These are phyloP conservation scores for Brassica napus DNA, from an alignment of 345 rosid genomes.

Conservation along the genomic window DNA sequence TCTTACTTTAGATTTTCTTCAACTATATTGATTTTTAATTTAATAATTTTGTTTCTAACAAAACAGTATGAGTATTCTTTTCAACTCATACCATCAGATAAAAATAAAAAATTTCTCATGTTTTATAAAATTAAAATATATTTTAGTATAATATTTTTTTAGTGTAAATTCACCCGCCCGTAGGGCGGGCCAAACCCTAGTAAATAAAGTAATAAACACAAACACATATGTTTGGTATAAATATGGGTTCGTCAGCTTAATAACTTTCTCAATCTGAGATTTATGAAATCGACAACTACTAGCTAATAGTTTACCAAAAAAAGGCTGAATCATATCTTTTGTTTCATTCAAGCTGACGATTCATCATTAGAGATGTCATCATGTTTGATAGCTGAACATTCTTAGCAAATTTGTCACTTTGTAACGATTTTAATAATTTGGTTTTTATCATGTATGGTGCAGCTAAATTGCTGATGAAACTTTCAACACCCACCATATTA, in stretches of 20 bases:
- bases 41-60: no score
- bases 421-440: background rate
- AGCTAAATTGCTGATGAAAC: slow-evolving; percentile 34
- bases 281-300: background rate
- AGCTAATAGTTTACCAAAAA: slow-evolving; percentile 10
- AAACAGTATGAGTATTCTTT: no score
- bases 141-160: no score
- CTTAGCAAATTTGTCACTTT: slow-evolving; percentile 12
- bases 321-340: background rate
- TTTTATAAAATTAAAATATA: no score
- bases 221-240: background rate
- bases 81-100: no score
- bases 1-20: no score
- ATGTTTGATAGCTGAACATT: slow-evolving; percentile 16
- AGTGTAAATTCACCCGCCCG: no score
- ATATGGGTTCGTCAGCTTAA: background rate
- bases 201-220: background rate
- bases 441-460: slow-evolving; percentile 23
- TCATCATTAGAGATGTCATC: slow-evolving; percentile 22
- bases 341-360: slow-evolving; percentile 8
- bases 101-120: no score
- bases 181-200: no score
- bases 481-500: slow-evolving; percentile 23
- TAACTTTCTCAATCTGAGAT: background rate
- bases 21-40: no score